These are phyloP conservation scores for Spongispora temasekensis DNA, from an alignment of 1,284 basidiomycete genomes.

Conservation along the genomic window DNA sequence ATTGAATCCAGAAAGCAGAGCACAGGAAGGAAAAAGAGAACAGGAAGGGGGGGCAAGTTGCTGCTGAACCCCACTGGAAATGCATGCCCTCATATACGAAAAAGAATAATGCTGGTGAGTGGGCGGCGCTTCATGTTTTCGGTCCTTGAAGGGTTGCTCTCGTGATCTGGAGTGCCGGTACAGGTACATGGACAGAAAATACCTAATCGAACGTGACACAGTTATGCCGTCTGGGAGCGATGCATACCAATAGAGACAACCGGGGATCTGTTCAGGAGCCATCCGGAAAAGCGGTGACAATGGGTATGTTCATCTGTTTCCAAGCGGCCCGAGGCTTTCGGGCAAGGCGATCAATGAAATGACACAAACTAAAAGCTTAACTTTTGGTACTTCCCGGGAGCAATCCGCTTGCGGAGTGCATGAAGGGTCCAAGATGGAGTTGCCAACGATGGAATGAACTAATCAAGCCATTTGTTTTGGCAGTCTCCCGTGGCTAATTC, in stretches of 20 bases:
- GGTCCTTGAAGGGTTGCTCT: conserved; percentile 30
- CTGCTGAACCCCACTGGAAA: conserved; percentile 5
- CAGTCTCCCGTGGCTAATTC: conserved; percentile 6
- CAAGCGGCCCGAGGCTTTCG: conserved; percentile 9
- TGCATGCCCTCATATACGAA: conserved; percentile 34
- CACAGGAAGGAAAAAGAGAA: no score
- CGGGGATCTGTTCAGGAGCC: conserved; percentile 21
- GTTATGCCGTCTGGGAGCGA: conserved; percentile 15
- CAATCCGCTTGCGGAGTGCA: conserved; percentile 11
- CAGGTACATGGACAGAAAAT: conserved; percentile 42
- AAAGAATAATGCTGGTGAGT: conserved; percentile 2
- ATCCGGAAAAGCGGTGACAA: conserved; percentile 14
- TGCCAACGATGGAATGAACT: neutral
- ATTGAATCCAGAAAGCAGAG: no score
- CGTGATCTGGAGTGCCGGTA: conserved; percentile 45
- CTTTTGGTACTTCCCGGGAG: conserved; percentile 24
- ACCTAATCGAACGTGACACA: conserved; percentile 50
- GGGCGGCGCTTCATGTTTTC: conserved; percentile 5
- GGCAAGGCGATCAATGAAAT: conserved; percentile 24
- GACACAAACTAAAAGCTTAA: conserved; percentile 32
- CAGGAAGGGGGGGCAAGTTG: neutral
- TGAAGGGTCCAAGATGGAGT: neutral
- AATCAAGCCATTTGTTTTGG: conserved; percentile 7
- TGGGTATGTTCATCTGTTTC: conserved; percentile 4
- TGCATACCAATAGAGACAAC: conserved; percentile 13